Base-by-base conservation (phyloP, 192 early-diverging fungal species). In the Gamsiella multidivaricata region DNA sequence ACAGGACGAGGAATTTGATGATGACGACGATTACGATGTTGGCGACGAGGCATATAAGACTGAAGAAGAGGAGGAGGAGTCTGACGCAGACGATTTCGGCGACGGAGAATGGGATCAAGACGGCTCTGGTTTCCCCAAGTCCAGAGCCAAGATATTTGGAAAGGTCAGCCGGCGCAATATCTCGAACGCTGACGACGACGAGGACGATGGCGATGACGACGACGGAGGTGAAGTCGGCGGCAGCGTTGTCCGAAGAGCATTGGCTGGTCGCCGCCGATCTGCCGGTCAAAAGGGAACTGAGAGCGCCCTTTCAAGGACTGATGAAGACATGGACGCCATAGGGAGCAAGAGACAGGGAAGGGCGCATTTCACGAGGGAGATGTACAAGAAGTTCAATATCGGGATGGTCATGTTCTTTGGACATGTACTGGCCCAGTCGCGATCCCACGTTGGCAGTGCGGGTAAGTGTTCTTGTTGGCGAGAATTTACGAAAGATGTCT, bases 321-420 rank as follows among this genome's bases (percentile, higher is more conserved):
- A n/a, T n/a, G n/a, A n/a, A n/a, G n/a, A n/a, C n/a, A n/a, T n/a
- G n/a, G n/a, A n/a, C n/a, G n/a, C n/a, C n/a, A n/a, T n/a, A n/a
- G n/a, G n/a, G n/a, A n/a, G n/a, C n/a, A n/a, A n/a, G n/a, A n/a
- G n/a, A n/a, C n/a, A n/a, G n/a, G n/a, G n/a, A n/a, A n/a, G n/a
- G n/a, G n/a, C n/a, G n/a, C n/a, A 57, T 1, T 66, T 47, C 43
- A 76, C 72, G 4, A 39, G 42, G 20, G 49, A 65, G 12, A 11
- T 52, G 4, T 69, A 51, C 28, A 56, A 58, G 0, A 47, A 51
- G 17, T 78, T 69, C 29, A 37, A 62, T 7, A 26, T 78, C 25
- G 36, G 52, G 17, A 73, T 94, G 33, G 51, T 90, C 10, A 68
- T 83, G 14, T 54, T 90, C 2, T 86, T 88, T 79, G 93, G 89